phyloP scores from a whole-genome alignment of 2,329 filamentous ascomycete species.

The Penicillium paneum region DNA sequence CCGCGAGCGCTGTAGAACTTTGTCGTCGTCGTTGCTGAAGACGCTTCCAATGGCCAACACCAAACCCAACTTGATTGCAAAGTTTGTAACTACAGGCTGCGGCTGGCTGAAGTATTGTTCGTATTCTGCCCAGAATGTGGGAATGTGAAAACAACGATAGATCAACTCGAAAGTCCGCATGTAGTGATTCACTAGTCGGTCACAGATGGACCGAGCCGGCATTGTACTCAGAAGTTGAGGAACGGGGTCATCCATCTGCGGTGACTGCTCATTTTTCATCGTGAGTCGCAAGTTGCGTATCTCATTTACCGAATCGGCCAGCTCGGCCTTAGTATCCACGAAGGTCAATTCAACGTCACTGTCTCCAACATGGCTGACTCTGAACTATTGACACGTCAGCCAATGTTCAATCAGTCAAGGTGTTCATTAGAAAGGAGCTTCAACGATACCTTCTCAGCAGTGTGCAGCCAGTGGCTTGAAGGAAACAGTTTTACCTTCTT shows the following conservation, averaged over 20 bases:
- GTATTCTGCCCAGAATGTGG: not conserved
- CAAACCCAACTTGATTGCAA: not conserved
- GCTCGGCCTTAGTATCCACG: not conserved
- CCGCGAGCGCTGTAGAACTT: not conserved
- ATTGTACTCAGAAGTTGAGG: conserved; percentile 1
- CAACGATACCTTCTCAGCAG: conserved; percentile 6
- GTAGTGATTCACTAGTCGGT: not conserved
- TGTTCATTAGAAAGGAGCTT: not conserved
- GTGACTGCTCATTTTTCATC: not conserved
- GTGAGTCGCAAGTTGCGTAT: not conserved
- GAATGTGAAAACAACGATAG: not conserved
- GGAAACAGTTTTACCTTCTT: conserved; percentile 7
- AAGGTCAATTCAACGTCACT: not conserved
- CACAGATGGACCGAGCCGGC: not conserved
- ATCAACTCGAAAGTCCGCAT: not conserved
- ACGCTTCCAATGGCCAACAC: conserved; percentile 1
- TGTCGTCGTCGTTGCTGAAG: not conserved
- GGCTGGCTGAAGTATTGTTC: not conserved
- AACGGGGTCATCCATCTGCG: not conserved
- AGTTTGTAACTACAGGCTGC: not conserved
- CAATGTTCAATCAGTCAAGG: not conserved
- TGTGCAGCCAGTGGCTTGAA: conserved; percentile 8
- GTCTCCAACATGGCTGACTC: not conserved
- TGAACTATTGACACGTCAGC: not conserved
- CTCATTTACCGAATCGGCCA: not conserved